phyloP scores from a whole-genome alignment of 2,329 filamentous ascomycete species.

The Aspergillus puulaauensis region DNA sequence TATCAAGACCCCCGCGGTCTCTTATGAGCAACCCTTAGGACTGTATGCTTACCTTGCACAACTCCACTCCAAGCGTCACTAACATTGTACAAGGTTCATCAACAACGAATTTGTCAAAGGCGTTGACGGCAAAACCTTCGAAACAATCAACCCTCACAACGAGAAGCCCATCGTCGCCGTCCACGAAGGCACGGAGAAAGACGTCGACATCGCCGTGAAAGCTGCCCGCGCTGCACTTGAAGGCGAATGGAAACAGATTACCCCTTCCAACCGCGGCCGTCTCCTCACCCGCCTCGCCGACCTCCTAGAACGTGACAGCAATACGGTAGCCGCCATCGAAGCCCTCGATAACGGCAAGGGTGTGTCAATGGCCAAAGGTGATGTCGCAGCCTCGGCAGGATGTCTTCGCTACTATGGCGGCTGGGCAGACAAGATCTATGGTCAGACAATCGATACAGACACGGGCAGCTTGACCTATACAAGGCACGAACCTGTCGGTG shows the following conservation, averaged over 20 bases:
- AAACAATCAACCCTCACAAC: constrained; percentile 32
- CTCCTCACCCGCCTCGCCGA: constrained; percentile 27
- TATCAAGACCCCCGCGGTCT: neutral
- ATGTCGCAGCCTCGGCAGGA: constrained; percentile 64
- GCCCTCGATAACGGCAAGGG: constrained; percentile 32
- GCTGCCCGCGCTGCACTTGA: constrained; percentile 31
- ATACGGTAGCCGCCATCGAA: constrained; percentile 29
- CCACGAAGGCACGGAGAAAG: constrained; percentile 30
- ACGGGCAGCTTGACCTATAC: constrained; percentile 77
- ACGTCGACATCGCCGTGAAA: constrained; percentile 33
- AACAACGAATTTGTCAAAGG: constrained; percentile 34
- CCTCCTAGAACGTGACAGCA: constrained; percentile 24
- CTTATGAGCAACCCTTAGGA: constrained; percentile 2
- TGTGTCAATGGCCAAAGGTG: constrained; percentile 36
- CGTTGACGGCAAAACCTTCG: constrained; percentile 30
- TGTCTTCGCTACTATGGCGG: constrained; percentile 78
- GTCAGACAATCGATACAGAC: constrained; percentile 73
- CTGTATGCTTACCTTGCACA: neutral
- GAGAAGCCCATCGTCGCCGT: constrained; percentile 30
- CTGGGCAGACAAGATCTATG: constrained; percentile 83
- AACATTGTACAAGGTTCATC: constrained; percentile 25
- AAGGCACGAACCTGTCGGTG: constrained; percentile 69
- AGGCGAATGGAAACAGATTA: constrained; percentile 22
- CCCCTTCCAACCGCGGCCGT: constrained; percentile 22
- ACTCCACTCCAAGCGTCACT: neutral